A percentile compares a stretch with the other conserved stretches of the same genome.
phyloP scores from a whole-genome alignment of 345 rosid species.

The Syzygium aqueum region DNA sequence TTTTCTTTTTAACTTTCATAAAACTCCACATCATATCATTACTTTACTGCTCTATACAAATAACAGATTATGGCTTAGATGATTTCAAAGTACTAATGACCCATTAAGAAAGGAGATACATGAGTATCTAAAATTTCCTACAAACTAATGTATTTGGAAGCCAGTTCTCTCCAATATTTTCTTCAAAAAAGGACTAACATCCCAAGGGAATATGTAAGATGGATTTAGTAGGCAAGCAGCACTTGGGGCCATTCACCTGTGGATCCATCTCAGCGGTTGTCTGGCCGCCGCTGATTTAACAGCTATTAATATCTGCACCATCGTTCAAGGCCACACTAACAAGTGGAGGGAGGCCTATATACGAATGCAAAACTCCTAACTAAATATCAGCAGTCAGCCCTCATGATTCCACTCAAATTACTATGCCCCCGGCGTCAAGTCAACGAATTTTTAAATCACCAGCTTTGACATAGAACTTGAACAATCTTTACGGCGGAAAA shows the following conservation, averaged over 20 bases:
- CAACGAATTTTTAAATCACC: background rate
- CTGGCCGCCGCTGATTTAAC: constrained; percentile 19
- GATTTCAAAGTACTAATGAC: background rate
- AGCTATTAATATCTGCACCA: constrained; percentile 10
- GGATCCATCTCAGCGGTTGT: constrained; percentile 17
- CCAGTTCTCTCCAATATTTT: background rate
- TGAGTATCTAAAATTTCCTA: background rate
- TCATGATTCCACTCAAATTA: background rate
- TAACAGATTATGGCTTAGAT: background rate
- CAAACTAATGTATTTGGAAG: background rate
- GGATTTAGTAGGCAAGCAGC: constrained; percentile 13
- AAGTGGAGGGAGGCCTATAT: background rate
- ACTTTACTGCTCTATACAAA: background rate
- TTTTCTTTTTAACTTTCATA: background rate
- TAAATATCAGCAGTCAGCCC: background rate
- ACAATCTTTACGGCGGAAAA: background rate
- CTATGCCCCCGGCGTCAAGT: background rate
- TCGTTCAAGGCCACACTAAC: constrained; percentile 5
- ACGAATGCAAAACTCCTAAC: background rate
- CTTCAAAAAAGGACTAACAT: background rate
- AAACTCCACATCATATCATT: background rate
- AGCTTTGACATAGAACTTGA: background rate
- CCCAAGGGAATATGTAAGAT: background rate
- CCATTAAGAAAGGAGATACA: background rate
- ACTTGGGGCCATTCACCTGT: constrained; percentile 1